Evolutionary conservation across 148 eudicot species (phyloP).

Genomic region (Fallopia convolvulus): DNA sequence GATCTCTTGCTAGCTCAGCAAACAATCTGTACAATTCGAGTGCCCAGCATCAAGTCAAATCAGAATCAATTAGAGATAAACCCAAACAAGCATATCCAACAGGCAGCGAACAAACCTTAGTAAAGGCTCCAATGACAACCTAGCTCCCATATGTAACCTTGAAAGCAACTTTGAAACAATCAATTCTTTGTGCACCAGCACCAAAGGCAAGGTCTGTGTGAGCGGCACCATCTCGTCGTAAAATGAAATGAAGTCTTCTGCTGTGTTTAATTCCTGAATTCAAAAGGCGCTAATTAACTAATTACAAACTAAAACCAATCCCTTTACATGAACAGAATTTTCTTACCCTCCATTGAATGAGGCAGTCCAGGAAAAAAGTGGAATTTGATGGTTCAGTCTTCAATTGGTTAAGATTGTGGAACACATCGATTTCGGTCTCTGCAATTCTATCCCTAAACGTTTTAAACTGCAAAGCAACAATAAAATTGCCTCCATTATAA

Average conservation of each 20-base stretch:
- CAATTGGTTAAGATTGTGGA: slow-evolving; percentile 49
- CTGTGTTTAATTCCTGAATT: slow-evolving; percentile 78
- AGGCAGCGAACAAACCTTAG: slow-evolving; percentile 39
- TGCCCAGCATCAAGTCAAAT: slow-evolving; percentile 3
- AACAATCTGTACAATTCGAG: slow-evolving; percentile 50
- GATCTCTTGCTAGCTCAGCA: slow-evolving; percentile 87
- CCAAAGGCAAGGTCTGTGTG: slow-evolving; percentile 77
- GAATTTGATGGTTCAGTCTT: slow-evolving; percentile 70
- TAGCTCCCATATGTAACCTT: slow-evolving; percentile 54
- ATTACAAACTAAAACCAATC: neutral
- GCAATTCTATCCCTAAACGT: slow-evolving; percentile 51
- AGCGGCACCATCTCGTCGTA: slow-evolving; percentile 71
- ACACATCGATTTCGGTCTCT: slow-evolving; percentile 65
- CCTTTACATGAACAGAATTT: neutral
- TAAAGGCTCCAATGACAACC: slow-evolving; percentile 79
- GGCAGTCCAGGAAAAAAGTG: slow-evolving; percentile 67
- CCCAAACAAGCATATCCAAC: neutral
- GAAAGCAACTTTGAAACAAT: slow-evolving; percentile 57
- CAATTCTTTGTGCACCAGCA: slow-evolving; percentile 67
- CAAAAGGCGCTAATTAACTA: neutral
- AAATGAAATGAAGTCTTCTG: slow-evolving; percentile 82
- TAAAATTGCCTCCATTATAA: neutral
- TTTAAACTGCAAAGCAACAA: slow-evolving; percentile 49
- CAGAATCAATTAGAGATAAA: neutral
- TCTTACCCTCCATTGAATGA: slow-evolving; percentile 76